phyloP scores from a whole-genome alignment of 805 yeast genomes.

The Spathaspora passalidarum region DNA sequence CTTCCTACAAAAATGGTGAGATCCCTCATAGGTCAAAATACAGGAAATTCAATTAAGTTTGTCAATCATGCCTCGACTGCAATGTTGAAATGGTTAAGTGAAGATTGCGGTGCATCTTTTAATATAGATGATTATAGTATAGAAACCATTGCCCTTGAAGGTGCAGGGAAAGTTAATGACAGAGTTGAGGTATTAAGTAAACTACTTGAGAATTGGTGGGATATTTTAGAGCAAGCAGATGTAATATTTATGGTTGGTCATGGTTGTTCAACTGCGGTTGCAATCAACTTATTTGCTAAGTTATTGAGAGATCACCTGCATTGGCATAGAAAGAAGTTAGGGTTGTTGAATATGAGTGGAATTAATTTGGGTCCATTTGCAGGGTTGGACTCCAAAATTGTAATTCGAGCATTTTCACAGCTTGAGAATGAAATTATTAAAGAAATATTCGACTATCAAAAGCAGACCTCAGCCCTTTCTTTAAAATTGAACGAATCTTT shows the following conservation, averaged over 20 bases:
- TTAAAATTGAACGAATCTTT: constrained; percentile 18
- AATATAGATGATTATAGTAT: constrained; percentile 19
- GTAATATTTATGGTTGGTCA: constrained; percentile 31
- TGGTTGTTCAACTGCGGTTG: constrained; percentile 33
- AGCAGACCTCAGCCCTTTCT: constrained; percentile 16
- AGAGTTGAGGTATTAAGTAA: constrained; percentile 23
- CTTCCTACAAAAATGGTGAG: constrained; percentile 38
- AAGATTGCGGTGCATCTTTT: constrained; percentile 6
- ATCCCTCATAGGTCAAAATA: constrained; percentile 32
- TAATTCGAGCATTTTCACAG: constrained; percentile 33
- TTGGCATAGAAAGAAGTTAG: constrained; percentile 20
- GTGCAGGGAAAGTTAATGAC: constrained; percentile 29
- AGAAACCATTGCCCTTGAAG: constrained; percentile 39
- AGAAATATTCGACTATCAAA: constrained; percentile 34
- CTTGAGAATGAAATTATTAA: constrained; percentile 33
- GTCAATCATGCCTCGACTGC: constrained; percentile 28
- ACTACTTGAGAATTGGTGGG: constrained; percentile 33
- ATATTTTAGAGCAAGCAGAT: constrained; percentile 25
- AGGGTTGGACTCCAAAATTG: constrained; percentile 33
- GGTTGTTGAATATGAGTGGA: constrained; percentile 36
- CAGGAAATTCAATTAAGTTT: constrained; percentile 31
- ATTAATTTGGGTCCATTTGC: constrained; percentile 28
- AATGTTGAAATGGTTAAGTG: constrained; percentile 25
- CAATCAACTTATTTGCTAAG: constrained; percentile 24
- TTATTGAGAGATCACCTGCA: constrained; percentile 11